phyloP scores from a whole-genome alignment of 768 basidiomycete species.

The Boletus barrowsii region DNA sequence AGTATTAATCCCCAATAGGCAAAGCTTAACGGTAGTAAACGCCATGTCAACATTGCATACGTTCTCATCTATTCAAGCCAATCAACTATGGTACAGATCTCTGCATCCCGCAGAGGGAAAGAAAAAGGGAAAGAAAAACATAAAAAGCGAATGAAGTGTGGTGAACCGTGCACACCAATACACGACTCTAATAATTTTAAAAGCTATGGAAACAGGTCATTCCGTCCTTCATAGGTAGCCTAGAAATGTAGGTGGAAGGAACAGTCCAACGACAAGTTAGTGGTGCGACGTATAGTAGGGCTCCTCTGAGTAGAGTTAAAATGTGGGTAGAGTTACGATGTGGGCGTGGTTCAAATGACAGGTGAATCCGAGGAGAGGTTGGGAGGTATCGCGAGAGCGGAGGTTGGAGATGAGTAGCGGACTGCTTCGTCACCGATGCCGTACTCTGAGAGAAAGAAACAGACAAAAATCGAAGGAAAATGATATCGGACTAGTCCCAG shows the following conservation, averaged over 20 bases:
- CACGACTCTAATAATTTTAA: constrained; percentile 27
- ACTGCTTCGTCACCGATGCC: not conserved
- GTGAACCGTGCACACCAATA: not conserved
- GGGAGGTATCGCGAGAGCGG: constrained; percentile 24
- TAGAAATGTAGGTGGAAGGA: constrained; percentile 13
- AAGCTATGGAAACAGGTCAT: constrained; percentile 15
- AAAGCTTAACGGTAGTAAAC: too few species aligned
- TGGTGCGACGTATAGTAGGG: constrained; percentile 21
- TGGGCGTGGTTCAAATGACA: constrained; percentile 6
- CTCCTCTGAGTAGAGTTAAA: constrained; percentile 7
- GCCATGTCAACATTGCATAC: too few species aligned
- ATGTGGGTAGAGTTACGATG: constrained; percentile 7
- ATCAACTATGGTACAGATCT: constrained; percentile 10
- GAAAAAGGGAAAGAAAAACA: not conserved
- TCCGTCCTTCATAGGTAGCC: constrained; percentile 16
- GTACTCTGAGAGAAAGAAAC: constrained; percentile 1
- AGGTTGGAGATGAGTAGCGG: not conserved
- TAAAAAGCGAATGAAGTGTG: constrained; percentile 11
- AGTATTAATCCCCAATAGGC: too few species aligned
- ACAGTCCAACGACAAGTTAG: constrained; percentile 26
- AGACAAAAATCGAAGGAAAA: not conserved
- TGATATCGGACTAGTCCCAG: constrained; percentile 52
- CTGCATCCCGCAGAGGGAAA: not conserved
- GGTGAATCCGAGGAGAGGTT: not conserved
- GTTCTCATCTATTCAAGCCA: constrained; percentile 4